Base-by-base conservation (phyloP, 2,329 filamentous ascomycete species). In the Colletotrichum acutatum region DNA sequence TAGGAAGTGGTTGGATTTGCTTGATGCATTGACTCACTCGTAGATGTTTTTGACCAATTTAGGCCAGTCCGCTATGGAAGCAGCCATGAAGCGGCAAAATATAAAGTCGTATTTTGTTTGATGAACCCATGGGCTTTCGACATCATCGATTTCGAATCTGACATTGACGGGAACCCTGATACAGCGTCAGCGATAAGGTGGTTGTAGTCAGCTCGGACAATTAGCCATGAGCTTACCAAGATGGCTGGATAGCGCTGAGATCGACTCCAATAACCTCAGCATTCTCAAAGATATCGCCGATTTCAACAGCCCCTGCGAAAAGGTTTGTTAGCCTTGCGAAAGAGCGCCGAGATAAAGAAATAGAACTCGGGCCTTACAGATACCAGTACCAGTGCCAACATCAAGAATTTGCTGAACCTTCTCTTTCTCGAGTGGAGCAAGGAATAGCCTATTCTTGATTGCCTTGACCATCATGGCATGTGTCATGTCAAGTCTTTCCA, bases 121-220 rank as follows among this genome's bases (percentile, higher is more conserved):
- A 42, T 60, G 54, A 5, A 65, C 14, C 53, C 42, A 61, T 8
- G 49, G 74, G 60, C 79, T 79, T n/a, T 77, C 83, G 79, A 87
- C 86, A 77, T 95, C 92, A 77, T 94, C 92, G 56, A 95, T 88
- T 72, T 90, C 90, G 76, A 95, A 95, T 74, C 90, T 89, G 16
- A 95, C 91, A 74, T 95, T 95, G 22, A 89, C 88, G 0, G 93
- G 93, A 1, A 94, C 91, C 64, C 88, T 84, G 82, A 82, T 1
- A n/a, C 1, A n/a, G 16, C 7, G 3, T 46, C 6, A n/a, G 42
- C 19, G 7, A 46, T 8, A n/a, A n/a, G 16, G 7, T n/a, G 42
- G 7, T 6, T 19, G 6, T 8, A 19, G 4, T 46, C 2, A 19
- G 42, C 42, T 46, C 7, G 19, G 37, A 46, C 16, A 46, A 2